These are phyloP conservation scores for Blastocystis hominis DNA, from an alignment of 352 stramenopile genomes.

Conservation along the genomic window DNA sequence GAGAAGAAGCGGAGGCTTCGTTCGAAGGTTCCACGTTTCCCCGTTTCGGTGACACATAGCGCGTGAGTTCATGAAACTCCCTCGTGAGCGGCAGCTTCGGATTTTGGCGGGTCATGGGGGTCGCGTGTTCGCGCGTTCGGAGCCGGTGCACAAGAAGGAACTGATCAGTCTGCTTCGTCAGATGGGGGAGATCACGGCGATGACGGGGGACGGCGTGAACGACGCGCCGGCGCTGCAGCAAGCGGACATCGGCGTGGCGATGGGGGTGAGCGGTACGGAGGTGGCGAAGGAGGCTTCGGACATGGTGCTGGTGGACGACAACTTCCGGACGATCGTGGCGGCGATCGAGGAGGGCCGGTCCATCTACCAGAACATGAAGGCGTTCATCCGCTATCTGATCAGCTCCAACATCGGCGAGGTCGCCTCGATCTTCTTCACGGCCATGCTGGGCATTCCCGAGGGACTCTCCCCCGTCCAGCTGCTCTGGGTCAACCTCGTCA, in stretches of 20 bases:
- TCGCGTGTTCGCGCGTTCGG: constrained; percentile 84
- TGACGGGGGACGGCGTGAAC: constrained; percentile 98
- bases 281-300: constrained; percentile 91
- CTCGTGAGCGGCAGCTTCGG: too few relatives aligned
- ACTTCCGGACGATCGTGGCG: constrained; percentile 94
- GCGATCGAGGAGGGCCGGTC: constrained; percentile 70
- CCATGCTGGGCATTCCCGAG: constrained; percentile 85
- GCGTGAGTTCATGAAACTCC: too few relatives aligned
- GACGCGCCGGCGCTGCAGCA: constrained; percentile 74
- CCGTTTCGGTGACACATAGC: too few relatives aligned
- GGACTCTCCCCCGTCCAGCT: constrained; percentile 94
- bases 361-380: constrained; percentile 89
- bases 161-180: constrained; percentile 80
- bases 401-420: constrained; percentile 98
- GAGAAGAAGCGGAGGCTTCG: too few relatives aligned
- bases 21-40: too few relatives aligned
- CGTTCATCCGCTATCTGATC: constrained; percentile 97
- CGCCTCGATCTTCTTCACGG: constrained; percentile 92
- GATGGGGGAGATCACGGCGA: constrained; percentile 82
- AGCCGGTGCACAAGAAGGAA: constrained; percentile 93
- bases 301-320: constrained; percentile 96
- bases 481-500: constrained; percentile 99
- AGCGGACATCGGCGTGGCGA: constrained; percentile 83
- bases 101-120: too few relatives aligned
- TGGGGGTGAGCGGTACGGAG: constrained; percentile 93